Evolutionary conservation across 2,329 filamentous ascomycete genomes (phyloP).

Genomic region (Sodiomyces alkalinus): DNA sequence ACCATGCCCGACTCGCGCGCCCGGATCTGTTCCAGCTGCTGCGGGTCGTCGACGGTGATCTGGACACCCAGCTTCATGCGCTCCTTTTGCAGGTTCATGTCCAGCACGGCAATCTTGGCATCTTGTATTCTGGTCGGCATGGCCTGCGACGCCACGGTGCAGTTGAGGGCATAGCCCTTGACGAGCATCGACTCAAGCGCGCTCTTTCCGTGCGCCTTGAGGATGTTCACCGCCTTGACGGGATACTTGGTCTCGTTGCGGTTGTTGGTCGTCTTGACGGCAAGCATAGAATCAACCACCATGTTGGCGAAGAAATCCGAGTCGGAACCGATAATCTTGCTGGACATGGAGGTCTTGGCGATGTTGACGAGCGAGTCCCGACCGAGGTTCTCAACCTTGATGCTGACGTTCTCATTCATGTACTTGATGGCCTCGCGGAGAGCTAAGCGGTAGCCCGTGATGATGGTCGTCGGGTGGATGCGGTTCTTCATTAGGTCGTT

Average conservation of each 20-base stretch:
- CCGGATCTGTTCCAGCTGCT: constrained; percentile 94
- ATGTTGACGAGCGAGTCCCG: constrained; percentile 86
- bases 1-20: constrained; percentile 87
- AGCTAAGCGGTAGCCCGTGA: constrained; percentile 91
- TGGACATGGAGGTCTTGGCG: constrained; percentile 97
- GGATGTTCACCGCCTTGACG: constrained; percentile 96
- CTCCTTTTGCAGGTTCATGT: constrained; percentile 98
- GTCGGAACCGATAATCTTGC: constrained; percentile 94
- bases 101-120: constrained; percentile 90
- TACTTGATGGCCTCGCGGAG: constrained; percentile 95
- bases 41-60: constrained; percentile 93
- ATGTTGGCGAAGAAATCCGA: constrained; percentile 96
- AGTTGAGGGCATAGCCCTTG: constrained; percentile 96
- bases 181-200: constrained; percentile 76
- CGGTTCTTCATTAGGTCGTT: constrained; percentile 99
- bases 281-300: constrained; percentile 90
- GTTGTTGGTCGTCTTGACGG: constrained; percentile 87
- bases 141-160: constrained; percentile 93
- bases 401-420: constrained; percentile 96
- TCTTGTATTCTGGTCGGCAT: constrained; percentile 89
- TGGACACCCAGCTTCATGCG: constrained; percentile 98
- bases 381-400: constrained; percentile 83
- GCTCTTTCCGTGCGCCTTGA: constrained; percentile 96
- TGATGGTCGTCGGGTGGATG: constrained; percentile 98
- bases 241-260: constrained; percentile 89